These are phyloP conservation scores for Sugiyamaella valdiviana DNA, from an alignment of 805 yeast species.

Conservation along the genomic window DNA sequence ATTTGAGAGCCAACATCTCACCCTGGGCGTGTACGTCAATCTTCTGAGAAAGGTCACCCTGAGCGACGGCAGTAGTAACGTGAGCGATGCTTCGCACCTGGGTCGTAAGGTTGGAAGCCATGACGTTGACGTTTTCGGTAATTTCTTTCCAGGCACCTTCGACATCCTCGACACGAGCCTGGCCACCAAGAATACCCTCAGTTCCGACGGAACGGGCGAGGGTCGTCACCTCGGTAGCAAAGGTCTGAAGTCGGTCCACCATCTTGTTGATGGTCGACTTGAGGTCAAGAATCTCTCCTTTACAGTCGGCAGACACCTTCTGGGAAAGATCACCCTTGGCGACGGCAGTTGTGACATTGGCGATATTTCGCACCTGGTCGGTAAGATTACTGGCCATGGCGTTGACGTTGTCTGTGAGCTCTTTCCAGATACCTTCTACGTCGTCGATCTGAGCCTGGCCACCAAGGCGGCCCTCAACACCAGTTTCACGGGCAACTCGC, in stretches of 20 bases:
- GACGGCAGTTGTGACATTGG: slow-evolving; percentile 82
- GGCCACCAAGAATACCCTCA: slow-evolving; percentile 84
- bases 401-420: slow-evolving; percentile 73
- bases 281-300: slow-evolving; percentile 70
- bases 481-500: slow-evolving; percentile 82
- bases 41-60: slow-evolving; percentile 79
- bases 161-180: slow-evolving; percentile 71
- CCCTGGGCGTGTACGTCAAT: slow-evolving; percentile 89
- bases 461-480: slow-evolving; percentile 82
- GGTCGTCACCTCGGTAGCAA: slow-evolving; percentile 79
- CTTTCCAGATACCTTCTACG: slow-evolving; percentile 85
- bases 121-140: slow-evolving; percentile 77
- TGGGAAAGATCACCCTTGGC: slow-evolving; percentile 78
- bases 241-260: slow-evolving; percentile 77
- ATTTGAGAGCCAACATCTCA: slow-evolving; percentile 76
- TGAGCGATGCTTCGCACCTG: slow-evolving; percentile 87
- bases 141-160: slow-evolving; percentile 85
- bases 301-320: slow-evolving; percentile 80
- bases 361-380: slow-evolving; percentile 81
- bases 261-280: slow-evolving; percentile 82
- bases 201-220: slow-evolving; percentile 87
- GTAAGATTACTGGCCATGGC: slow-evolving; percentile 87
- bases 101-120: slow-evolving; percentile 81
- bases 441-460: slow-evolving; percentile 79
- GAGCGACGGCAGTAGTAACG: slow-evolving; percentile 87